phyloP scores from a whole-genome alignment of 2,329 filamentous ascomycete species.

The Fusarium staphyleae region DNA sequence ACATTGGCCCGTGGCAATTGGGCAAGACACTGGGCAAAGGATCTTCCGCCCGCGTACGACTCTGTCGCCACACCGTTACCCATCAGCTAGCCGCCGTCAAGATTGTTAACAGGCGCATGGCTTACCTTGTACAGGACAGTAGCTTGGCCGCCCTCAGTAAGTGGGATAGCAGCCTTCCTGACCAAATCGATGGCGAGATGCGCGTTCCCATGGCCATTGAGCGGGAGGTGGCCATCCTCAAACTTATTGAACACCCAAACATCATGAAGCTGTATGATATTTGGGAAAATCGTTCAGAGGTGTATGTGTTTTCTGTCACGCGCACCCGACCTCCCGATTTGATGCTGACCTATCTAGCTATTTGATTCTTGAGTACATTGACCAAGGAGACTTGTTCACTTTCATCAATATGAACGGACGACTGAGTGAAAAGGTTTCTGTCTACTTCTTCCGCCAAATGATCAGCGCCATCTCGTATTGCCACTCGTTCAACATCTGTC shows the following conservation, averaged over 20 bases:
- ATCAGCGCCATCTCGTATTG: conserved; percentile 92
- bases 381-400: conserved; percentile 80
- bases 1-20: conserved; percentile 93
- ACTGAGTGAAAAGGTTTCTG: conserved; percentile 79
- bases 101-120: conserved; percentile 86
- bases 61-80: conserved; percentile 81
- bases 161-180: conserved; percentile 67
- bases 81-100: conserved; percentile 90
- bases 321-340: not conserved
- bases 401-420: conserved; percentile 79
- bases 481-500: conserved; percentile 93
- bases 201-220: conserved; percentile 89
- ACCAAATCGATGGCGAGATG: conserved; percentile 65
- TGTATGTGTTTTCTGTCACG: conserved; percentile 65
- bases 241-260: conserved; percentile 92
- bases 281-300: conserved; percentile 94
- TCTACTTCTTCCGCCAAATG: conserved; percentile 91
- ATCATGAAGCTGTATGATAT: conserved; percentile 95
- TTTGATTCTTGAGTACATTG: conserved; percentile 90
- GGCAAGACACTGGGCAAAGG: conserved; percentile 90
- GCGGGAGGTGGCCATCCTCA: conserved; percentile 95
- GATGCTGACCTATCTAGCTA: conserved; percentile 65
- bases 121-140: conserved; percentile 81
- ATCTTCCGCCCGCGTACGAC: conserved; percentile 84
- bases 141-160: conserved; percentile 85